These are phyloP conservation scores for Sugiyamaella japonica DNA, from an alignment of 1,139 yeast species.

Conservation along the genomic window DNA sequence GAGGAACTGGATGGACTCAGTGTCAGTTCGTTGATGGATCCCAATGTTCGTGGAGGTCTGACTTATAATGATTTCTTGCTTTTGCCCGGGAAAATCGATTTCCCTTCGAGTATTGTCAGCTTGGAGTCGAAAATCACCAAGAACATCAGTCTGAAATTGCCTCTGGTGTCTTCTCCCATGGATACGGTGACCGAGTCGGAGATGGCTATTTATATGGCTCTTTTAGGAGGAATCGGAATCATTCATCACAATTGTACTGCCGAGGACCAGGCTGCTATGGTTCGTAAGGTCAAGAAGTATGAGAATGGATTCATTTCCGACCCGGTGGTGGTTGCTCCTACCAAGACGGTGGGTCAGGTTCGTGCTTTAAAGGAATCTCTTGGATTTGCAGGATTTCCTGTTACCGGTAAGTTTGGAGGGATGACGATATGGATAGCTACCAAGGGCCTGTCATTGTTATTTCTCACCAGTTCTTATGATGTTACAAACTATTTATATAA, in stretches of 20 bases:
- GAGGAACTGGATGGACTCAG: slow-evolving; percentile 80
- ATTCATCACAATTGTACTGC: slow-evolving; percentile 96
- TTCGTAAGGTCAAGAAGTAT: slow-evolving; percentile 89
- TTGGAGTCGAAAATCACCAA: slow-evolving; percentile 87
- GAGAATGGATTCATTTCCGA: slow-evolving; percentile 97
- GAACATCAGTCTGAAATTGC: slow-evolving; percentile 86
- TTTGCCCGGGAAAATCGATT: slow-evolving; percentile 91
- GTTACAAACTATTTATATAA: slow-evolving; percentile 58
- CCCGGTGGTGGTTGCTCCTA: slow-evolving; percentile 83
- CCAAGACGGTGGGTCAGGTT: slow-evolving; percentile 76
- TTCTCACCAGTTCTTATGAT: slow-evolving; percentile 48
- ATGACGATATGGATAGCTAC: too few relatives aligned
- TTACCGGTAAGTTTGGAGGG: slow-evolving; percentile 86
- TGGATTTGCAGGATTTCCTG: slow-evolving; percentile 98
- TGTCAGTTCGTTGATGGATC: slow-evolving; percentile 83
- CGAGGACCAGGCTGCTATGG: slow-evolving; percentile 99
- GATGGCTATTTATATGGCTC: slow-evolving; percentile 99
- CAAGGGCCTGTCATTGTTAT: too few relatives aligned
- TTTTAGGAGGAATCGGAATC: slow-evolving; percentile 98
- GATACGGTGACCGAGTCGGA: slow-evolving; percentile 97
- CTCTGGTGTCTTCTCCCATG: slow-evolving; percentile 98
- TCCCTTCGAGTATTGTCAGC: slow-evolving; percentile 74
- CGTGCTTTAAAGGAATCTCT: slow-evolving; percentile 64
- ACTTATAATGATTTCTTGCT: slow-evolving; percentile 95
- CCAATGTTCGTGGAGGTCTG: slow-evolving; percentile 87